Base-by-base conservation (phyloP, 768 basidiomycete species). In the Leccinum boreale region DNA sequence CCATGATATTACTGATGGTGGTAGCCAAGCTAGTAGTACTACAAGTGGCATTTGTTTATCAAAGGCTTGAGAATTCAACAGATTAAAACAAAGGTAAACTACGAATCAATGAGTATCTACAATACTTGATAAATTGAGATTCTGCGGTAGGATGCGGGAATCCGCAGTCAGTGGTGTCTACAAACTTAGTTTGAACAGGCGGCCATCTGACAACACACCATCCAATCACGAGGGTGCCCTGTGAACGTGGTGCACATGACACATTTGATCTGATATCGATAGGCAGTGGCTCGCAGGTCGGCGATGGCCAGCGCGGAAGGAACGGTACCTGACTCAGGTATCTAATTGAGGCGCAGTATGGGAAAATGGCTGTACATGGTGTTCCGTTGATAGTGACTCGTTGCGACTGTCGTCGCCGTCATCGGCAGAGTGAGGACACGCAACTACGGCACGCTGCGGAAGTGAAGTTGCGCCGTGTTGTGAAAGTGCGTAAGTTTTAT, bases 1-100 rank as follows among this genome's bases (percentile, higher is more conserved):
- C 70, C 76, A 77, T 75, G 31, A 33, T 33, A 33, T 33, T 31
- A 29, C 42, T 73, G 67, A 39, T 66, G 55, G 12, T 42, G 50
- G n/a, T 17, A 14, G 26, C 17, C 1, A 5, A n/a, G 48, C 28
- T 9, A 28, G 2, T 28, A 28, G 2, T 28, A 28, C 8, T 28
- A 28, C 28, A 28, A 28, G 26, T 26, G 26, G 28, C 14, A 17
- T n/a, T 58, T 70, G 61, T 70, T 70, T 70, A 61, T 52, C 68
- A 64, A 58, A 35, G 26, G 50, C 70, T 61, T 68, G 62, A 8
- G 49, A 39, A 63, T 67, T 70, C 64, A 72, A 70, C 39, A 72
- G 42, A 8, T 4, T 10, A 9, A 66, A 60, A 70, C 11, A 68
- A 31, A 26, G 1, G 39, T 24, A 70, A 71, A 67, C 24, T 59